phyloP scores from a whole-genome alignment of 306 rosid genomes.

The Citrullus colocynthis region DNA sequence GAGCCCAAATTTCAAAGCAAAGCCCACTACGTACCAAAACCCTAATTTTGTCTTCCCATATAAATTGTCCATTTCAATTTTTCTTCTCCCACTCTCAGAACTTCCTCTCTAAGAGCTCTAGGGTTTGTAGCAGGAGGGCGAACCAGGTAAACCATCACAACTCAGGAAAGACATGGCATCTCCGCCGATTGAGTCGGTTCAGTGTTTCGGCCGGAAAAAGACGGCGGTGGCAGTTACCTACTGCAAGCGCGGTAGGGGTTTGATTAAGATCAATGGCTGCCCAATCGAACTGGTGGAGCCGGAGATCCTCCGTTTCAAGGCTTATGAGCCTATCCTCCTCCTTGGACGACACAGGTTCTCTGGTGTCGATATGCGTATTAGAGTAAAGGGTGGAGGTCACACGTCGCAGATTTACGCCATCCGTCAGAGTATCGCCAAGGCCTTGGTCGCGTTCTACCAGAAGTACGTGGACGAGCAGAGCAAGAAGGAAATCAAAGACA shows the following conservation, averaged over 20 bases:
- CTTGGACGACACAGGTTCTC: constrained; percentile 57
- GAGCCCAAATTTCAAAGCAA: background rate
- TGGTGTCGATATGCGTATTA: constrained; percentile 68
- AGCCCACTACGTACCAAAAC: background rate
- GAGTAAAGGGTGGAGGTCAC: constrained; percentile 79
- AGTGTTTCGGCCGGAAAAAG: constrained; percentile 81
- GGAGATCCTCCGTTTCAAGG: constrained; percentile 76
- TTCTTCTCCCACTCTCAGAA: background rate
- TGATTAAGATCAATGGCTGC: constrained; percentile 76
- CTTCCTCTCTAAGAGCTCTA: background rate
- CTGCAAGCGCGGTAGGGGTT: constrained; percentile 76
- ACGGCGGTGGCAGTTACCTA: constrained; percentile 82
- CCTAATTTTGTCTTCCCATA: background rate
- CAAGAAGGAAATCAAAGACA: constrained; percentile 87
- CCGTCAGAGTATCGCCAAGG: constrained; percentile 76
- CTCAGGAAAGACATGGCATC: constrained; percentile 15
- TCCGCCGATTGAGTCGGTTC: constrained; percentile 35
- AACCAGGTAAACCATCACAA: background rate
- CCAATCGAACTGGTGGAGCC: constrained; percentile 74
- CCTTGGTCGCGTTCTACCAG: constrained; percentile 71
- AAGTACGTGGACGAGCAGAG: constrained; percentile 83
- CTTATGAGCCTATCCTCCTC: constrained; percentile 64
- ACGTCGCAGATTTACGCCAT: constrained; percentile 79
- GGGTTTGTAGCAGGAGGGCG: constrained; percentile 6
- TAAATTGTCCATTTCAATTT: background rate